Evolutionary conservation across 352 stramenopile species (phyloP).

Genomic region (Pythium brachiatum): DNA sequence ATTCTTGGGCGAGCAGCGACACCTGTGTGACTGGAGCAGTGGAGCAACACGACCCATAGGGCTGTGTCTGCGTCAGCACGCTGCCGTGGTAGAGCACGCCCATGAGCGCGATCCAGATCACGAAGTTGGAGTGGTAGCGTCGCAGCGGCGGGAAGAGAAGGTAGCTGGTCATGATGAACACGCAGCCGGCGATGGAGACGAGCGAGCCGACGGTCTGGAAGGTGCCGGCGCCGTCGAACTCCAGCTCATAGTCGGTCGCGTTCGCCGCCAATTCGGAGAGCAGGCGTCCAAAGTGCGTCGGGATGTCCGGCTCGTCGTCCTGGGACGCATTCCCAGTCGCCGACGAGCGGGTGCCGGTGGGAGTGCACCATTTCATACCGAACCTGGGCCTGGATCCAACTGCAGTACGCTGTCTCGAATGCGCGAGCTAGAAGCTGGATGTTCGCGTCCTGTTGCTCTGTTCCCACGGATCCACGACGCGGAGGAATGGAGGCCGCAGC

Average conservation of each 20-base stretch:
- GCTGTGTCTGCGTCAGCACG: conserved; percentile 47
- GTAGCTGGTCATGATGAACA: conserved; percentile 80
- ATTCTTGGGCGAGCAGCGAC: conserved; percentile 69
- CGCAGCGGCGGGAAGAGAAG: conserved; percentile 77
- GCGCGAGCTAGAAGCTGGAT: not conserved
- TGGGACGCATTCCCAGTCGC: not conserved
- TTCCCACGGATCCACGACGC: too few relatives aligned
- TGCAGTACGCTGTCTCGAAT: not conserved
- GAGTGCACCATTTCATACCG: conserved; percentile 18
- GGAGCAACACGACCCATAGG: conserved; percentile 59
- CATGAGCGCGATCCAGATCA: conserved; percentile 82
- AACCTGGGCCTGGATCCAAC: not conserved
- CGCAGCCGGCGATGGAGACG: conserved; percentile 67
- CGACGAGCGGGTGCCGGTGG: not conserved
- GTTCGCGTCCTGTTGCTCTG: too few relatives aligned
- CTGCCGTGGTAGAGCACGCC: conserved; percentile 79
- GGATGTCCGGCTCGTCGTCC: conserved; percentile 4
- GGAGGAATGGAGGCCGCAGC: not conserved
- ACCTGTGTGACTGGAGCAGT: conserved; percentile 66
- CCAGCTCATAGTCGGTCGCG: conserved; percentile 25
- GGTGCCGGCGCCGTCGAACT: conserved; percentile 55
- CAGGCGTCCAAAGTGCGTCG: conserved; percentile 12
- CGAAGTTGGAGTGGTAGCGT: conserved; percentile 72
- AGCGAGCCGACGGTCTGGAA: conserved; percentile 61
- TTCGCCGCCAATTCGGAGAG: not conserved